Evolutionary conservation across 2,329 filamentous ascomycete genomes (phyloP), one percentile per base, ranked within the genome.

Genomic region (Trichoderma sp.): DNA sequence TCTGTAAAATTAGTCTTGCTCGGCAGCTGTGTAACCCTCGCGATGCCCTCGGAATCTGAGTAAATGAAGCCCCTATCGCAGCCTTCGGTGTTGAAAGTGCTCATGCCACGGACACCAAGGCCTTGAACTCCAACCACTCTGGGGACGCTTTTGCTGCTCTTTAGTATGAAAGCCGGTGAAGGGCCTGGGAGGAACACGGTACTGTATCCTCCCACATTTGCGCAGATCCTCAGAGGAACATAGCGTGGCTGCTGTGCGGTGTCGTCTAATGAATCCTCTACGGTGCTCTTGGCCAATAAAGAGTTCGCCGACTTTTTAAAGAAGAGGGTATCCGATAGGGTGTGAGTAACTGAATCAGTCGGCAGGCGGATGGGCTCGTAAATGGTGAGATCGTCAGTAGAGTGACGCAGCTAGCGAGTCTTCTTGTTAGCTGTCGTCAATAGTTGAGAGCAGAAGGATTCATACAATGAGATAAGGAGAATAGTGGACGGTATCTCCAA

Each of bases 11-110:
- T 90, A 33, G 87, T 89, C 49, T 89, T 84, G 0, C 71, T 74
- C 0, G 92, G 92, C 16, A 98, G 78, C 77, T 92, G 89, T 31
- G 89, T 92, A 16, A 96, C 90, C 27, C 91, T 87, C 14, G 94
- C 87, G 14, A 89, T 85, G n/a, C 92, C 89, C 74, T 92, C 81
- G 0, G 84, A 86, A 79, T 96, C 92, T 31, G 93, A 85, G 75
- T 94, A 96, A 52, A 94, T 91, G 76, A 97, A 96, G 0, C 94
- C 94, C 68, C 88, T 85, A 69, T 94, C 89, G 76, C 92, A 96
- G 6, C 88, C 89, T 66, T 89, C 87, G 0, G 90, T 94, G 77
- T 96, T 88, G 77, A 97, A 93, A 0, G 88, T 83, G 72, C 90
- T 92, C 74, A 98, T 84, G 61, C 90, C 89, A 49, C 89, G 87